phyloP scores from a whole-genome alignment of 148 eudicot species.

The Mesembryanthemum crystallinum region DNA sequence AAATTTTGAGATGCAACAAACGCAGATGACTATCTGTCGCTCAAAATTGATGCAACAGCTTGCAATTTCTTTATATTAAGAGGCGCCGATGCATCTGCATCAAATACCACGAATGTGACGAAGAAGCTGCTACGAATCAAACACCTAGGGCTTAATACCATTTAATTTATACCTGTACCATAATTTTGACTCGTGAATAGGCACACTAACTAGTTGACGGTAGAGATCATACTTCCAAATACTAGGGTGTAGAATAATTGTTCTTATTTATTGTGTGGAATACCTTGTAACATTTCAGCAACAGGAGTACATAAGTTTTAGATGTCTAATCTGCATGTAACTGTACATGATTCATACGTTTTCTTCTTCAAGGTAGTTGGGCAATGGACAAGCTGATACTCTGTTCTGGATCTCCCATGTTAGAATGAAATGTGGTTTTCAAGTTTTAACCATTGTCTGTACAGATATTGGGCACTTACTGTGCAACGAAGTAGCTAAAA shows the following conservation, averaged over 20 bases:
- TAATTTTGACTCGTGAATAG: background rate
- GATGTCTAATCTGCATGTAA: background rate
- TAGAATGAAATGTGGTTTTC: too few relatives aligned
- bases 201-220: background rate
- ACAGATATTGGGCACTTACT: too few relatives aligned
- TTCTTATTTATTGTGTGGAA: background rate
- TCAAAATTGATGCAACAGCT: background rate
- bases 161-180: background rate
- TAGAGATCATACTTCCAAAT: background rate
- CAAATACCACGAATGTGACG: background rate
- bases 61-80: background rate
- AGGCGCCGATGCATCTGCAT: background rate
- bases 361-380: background rate
- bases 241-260: background rate
- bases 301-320: background rate
- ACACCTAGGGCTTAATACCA: background rate
- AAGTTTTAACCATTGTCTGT: too few relatives aligned
- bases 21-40: slow-evolving; percentile 3
- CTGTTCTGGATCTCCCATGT: too few relatives aligned
- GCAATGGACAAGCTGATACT: background rate
- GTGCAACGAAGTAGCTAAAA: too few relatives aligned
- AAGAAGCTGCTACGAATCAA: background rate
- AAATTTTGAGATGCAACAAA: slow-evolving; percentile 54
- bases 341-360: too few relatives aligned
- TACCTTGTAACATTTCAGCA: background rate